Evolutionary conservation across 768 basidiomycete genomes (phyloP).

Genomic region (Mycena albidolilacea): DNA sequence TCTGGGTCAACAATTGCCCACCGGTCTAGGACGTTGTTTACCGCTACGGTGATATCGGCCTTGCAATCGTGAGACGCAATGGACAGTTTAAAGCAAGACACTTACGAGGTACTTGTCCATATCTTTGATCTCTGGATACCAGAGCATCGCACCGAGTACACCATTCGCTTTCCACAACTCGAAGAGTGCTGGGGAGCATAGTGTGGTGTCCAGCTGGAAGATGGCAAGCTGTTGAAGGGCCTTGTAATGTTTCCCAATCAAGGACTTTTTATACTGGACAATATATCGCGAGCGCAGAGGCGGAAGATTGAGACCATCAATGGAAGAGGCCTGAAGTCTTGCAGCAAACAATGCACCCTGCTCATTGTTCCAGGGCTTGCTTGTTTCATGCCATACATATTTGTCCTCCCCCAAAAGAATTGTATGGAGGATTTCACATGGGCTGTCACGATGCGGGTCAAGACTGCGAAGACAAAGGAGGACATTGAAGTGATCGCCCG

Average conservation of each 20-base stretch:
- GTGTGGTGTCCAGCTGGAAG: slow-evolving; percentile 45
- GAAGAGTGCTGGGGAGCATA: slow-evolving; percentile 39
- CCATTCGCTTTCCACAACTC: not conserved
- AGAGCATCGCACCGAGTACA: slow-evolving; percentile 43
- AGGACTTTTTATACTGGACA: slow-evolving; percentile 49
- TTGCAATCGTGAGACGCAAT: too few species aligned
- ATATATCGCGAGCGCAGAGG: slow-evolving; percentile 48
- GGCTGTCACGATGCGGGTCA: slow-evolving; percentile 20
- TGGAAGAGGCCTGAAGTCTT: slow-evolving; percentile 44
- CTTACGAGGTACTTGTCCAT: slow-evolving; percentile 46
- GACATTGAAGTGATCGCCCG: slow-evolving; percentile 23
- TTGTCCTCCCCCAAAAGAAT: slow-evolving; percentile 45
- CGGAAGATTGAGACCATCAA: slow-evolving; percentile 46
- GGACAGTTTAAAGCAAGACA: not conserved
- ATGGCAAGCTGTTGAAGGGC: slow-evolving; percentile 47
- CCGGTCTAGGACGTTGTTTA: slow-evolving; percentile 28
- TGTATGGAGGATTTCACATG: slow-evolving; percentile 39
- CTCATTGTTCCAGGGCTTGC: slow-evolving; percentile 41
- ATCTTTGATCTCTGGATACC: slow-evolving; percentile 48
- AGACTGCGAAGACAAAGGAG: slow-evolving; percentile 2
- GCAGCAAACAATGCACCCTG: slow-evolving; percentile 44
- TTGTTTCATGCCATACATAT: slow-evolving; percentile 50
- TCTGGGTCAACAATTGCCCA: too few species aligned
- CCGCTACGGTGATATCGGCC: slow-evolving; percentile 33
- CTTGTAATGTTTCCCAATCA: slow-evolving; percentile 57